Evolutionary conservation across 2,329 filamentous ascomycete species (phyloP), one percentile per base, ranked within the genome.

Genomic region (Penicillium sp.): DNA sequence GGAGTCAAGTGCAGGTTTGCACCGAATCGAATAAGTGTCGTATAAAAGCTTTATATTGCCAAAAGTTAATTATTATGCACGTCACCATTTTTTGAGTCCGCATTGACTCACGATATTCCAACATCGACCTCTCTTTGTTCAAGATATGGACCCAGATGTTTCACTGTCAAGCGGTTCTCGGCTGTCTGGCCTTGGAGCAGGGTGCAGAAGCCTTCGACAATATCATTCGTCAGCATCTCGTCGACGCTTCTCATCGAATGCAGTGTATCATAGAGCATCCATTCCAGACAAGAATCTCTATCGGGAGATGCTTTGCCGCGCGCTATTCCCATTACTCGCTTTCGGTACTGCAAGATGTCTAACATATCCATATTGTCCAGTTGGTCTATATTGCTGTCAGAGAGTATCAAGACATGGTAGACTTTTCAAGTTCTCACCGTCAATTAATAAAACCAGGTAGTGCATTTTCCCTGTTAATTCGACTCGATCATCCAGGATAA

Each of bases 361-460:
- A 45, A 21, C 18, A 52, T 30, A n/a, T 46, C 50, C 59, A 61
- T 58, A 37, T 56, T 60, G 10, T 60, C 57, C 30, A 61, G 39
- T 42, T 61, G 57, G 18, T 61, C 57, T 60, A 34, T 18, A 8
- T 2, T 7, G 10, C 12, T 2, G 32, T 60, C 20, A 59, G 41
- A 18, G 32, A 30, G 12, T 18, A 13, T n/a, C 5, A 6, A 23
- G 18, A n/a, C 2, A 10, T 17, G 2, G 2, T 15, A 6, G n/a
- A n/a, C n/a, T n/a, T 21, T 9, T 3, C 13, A 1, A 12, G 3
- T 1, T 40, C 57, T 27, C n/a, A 61, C 57, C 57, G 36, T 61
- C 59, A 34, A 60, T 56, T 10, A 61, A 33, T 6, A 60, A 23
- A 15, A 42, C 42, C 17, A 61, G 34, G 36, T 59, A 61, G 33